Conservation (phyloP, 2,329 filamentous ascomycete genomes). For the Ophiostoma piceae region DNA sequence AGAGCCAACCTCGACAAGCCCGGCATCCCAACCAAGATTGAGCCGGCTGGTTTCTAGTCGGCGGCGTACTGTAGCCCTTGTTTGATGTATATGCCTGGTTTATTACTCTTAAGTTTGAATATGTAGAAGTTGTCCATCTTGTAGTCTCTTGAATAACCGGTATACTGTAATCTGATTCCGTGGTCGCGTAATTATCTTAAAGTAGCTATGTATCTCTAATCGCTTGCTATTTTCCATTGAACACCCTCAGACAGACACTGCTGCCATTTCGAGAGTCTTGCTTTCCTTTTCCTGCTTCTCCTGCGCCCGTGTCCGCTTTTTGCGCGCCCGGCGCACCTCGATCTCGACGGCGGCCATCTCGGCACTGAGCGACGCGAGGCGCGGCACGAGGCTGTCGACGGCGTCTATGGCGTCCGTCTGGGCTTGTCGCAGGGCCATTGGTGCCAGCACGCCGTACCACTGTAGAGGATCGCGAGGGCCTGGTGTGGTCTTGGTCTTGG, state of each 20-base stretch:
- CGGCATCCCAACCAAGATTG: conserved; percentile 44
- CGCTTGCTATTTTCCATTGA: too few species aligned
- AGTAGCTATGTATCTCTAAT: not conserved
- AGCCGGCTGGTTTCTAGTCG: conserved; percentile 38
- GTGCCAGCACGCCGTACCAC: conserved; percentile 54
- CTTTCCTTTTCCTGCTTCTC: conserved; percentile 15
- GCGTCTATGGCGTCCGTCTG: conserved; percentile 54
- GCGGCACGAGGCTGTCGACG: conserved; percentile 54
- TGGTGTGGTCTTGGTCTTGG: conserved; percentile 16
- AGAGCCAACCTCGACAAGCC: conserved; percentile 41
- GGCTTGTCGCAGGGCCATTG: conserved; percentile 49
- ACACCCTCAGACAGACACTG: not conserved
- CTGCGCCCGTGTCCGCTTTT: conserved; percentile 43
- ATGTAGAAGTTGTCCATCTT: not conserved
- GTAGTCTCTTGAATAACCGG: not conserved
- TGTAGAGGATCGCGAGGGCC: conserved; percentile 48
- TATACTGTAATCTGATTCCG: not conserved
- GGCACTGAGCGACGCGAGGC: conserved; percentile 51
- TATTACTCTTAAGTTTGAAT: not conserved
- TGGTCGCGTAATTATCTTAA: not conserved
- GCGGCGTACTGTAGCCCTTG: not conserved
- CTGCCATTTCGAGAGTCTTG: not conserved
- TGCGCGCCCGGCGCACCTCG: conserved; percentile 58
- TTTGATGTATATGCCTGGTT: not conserved
- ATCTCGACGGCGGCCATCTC: conserved; percentile 63